A percentile compares a stretch with the other conserved stretches of the same genome.
Conservation (phyloP, 225 moss, liverwort and hornwort genomes). For the Physcomitrellopsis africana region DNA sequence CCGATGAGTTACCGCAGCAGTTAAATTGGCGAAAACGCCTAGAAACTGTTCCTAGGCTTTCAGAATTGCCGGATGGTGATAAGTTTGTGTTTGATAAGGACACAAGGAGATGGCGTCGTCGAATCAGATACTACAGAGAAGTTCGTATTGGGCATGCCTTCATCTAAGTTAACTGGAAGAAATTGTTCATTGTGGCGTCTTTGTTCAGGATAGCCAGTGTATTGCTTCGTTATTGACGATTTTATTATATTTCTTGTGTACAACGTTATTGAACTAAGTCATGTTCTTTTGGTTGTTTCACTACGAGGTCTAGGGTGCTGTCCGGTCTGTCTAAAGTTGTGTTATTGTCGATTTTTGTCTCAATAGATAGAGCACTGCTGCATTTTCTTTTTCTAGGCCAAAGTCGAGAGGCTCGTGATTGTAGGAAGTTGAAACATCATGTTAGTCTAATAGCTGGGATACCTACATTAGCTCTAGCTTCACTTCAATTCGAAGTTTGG, state of each 20-base stretch:
- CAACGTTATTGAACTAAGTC: background rate
- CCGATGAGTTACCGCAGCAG: conserved; percentile 20
- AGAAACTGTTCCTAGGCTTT: conserved; percentile 47
- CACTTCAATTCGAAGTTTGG: background rate
- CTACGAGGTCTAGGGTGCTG: conserved; percentile 1
- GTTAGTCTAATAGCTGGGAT: background rate
- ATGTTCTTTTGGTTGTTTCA: background rate
- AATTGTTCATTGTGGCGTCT: conserved; percentile 3
- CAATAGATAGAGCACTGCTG: background rate
- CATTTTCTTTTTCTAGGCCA: background rate
- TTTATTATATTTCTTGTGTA: background rate
- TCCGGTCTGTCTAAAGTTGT: background rate
- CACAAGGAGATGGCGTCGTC: conserved; percentile 59
- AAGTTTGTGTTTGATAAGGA: conserved; percentile 50
- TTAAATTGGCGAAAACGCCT: conserved; percentile 56
- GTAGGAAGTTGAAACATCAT: background rate
- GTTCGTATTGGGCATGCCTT: conserved; percentile 18
- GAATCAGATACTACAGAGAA: conserved; percentile 58
- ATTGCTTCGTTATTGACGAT: background rate
- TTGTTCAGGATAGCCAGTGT: background rate
- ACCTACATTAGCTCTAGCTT: background rate
- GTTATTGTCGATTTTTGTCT: background rate
- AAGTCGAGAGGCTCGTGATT: background rate
- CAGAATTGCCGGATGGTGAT: conserved; percentile 34
- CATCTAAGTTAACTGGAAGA: background rate